These are phyloP conservation scores for Leptodermis oblonga DNA, from an alignment of 257 asterid genomes.

Conservation along the genomic window DNA sequence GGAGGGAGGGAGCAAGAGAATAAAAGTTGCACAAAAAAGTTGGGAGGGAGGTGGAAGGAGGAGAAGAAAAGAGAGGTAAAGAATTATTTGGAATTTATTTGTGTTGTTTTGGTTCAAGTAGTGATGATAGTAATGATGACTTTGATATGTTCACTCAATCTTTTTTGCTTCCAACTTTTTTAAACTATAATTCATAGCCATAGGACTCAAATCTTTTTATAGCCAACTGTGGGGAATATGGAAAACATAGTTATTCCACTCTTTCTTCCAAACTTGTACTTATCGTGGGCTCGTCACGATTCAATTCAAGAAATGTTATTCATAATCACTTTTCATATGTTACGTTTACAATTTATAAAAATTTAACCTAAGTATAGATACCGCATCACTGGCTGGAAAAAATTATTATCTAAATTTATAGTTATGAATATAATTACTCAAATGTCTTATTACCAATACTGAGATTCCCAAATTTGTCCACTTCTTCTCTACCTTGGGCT, in stretches of 20 bases:
- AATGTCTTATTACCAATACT: constrained; percentile 2
- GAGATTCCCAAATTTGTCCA: constrained; percentile 21
- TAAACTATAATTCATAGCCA: constrained; percentile 24
- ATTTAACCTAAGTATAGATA: too few species aligned
- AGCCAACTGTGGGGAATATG: constrained; percentile 20
- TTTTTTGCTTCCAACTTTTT: constrained; percentile 17
- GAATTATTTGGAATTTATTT: constrained; percentile 39
- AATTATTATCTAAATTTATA: too few species aligned
- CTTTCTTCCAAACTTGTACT: constrained; percentile 2
- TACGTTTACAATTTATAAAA: too few species aligned
- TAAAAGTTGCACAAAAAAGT: constrained; percentile 19
- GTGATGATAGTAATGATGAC: constrained; percentile 51
- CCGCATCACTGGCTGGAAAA: too few species aligned
- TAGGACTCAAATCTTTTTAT: background rate
- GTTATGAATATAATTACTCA: background rate
- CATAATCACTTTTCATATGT: too few species aligned
- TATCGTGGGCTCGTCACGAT: too few species aligned
- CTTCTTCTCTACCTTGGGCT: background rate
- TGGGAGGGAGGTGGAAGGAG: constrained; percentile 27
- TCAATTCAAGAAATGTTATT: too few species aligned
- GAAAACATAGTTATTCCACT: constrained; percentile 1
- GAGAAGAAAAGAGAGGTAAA: constrained; percentile 30
- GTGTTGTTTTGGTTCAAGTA: constrained; percentile 29
- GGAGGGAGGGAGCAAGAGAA: constrained; percentile 22
- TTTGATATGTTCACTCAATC: constrained; percentile 28